These are phyloP conservation scores for Claviceps sp. DNA, from an alignment of 2,329 filamentous ascomycete genomes.

Conservation along the genomic window DNA sequence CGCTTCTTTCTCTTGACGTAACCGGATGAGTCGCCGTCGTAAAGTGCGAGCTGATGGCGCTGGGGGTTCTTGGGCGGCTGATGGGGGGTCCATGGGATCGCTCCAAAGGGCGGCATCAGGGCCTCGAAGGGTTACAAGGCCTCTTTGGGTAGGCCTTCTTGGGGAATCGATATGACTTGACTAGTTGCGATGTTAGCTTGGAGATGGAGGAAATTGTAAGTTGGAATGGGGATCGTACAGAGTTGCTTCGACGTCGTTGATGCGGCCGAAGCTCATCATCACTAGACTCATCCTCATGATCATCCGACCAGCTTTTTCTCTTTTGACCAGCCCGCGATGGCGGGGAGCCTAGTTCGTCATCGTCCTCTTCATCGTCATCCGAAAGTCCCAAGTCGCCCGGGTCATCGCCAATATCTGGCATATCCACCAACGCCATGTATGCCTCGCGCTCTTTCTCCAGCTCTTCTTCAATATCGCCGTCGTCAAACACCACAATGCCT, in stretches of 20 bases:
- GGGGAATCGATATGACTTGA: conserved; percentile 55
- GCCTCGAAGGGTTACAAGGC: conserved; percentile 42
- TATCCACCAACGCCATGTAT: conserved; percentile 73
- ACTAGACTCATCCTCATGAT: conserved; percentile 54
- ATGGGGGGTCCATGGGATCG: conserved; percentile 39
- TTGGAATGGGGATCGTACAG: conserved; percentile 36
- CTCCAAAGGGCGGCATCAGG: conserved; percentile 33
- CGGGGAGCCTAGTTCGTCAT: conserved; percentile 29
- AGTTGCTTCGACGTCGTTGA: conserved; percentile 78
- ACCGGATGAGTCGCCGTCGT: conserved; percentile 56
- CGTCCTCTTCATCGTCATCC: conserved; percentile 46
- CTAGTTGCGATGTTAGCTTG: conserved; percentile 20
- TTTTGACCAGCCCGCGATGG: conserved; percentile 45
- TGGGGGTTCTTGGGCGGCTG: conserved; percentile 43
- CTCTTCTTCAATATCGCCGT: conserved; percentile 86
- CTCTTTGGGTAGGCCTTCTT: conserved; percentile 43
- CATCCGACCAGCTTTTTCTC: conserved; percentile 66
- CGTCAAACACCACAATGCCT: conserved; percentile 88
- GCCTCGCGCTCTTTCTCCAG: conserved; percentile 62
- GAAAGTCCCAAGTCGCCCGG: conserved; percentile 48
- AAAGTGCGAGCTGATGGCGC: conserved; percentile 59
- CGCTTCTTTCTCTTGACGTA: conserved; percentile 64
- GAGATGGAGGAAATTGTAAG: not conserved
- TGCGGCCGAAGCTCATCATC: conserved; percentile 64
- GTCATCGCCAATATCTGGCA: conserved; percentile 77